These are phyloP conservation scores for Kuraishia ogatae DNA, from an alignment of 805 yeast genomes.

Conservation along the genomic window DNA sequence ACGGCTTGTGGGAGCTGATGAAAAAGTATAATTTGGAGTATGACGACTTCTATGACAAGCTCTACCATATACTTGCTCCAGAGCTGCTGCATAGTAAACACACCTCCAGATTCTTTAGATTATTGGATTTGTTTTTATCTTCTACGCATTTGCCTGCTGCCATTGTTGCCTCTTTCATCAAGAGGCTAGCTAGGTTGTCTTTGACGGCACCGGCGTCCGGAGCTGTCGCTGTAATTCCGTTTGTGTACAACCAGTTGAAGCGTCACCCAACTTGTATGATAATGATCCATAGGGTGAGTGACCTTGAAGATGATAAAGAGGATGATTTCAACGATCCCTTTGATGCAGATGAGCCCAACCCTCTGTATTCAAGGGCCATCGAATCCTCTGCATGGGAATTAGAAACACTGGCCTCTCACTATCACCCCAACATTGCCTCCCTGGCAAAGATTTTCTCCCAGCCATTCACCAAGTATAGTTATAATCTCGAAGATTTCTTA, in stretches of 20 bases:
- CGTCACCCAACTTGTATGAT: constrained; percentile 94
- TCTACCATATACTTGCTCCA: constrained; percentile 74
- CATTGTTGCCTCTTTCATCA: constrained; percentile 83
- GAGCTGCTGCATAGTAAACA: constrained; percentile 68
- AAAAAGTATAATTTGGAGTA: constrained; percentile 77
- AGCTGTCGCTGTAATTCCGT: constrained; percentile 80
- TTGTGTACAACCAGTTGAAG: constrained; percentile 79
- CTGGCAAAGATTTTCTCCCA: constrained; percentile 82
- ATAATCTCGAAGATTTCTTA: constrained; percentile 88
- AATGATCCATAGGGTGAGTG: constrained; percentile 54
- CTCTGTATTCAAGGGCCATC: constrained; percentile 70
- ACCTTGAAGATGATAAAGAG: constrained; percentile 17
- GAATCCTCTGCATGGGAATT: constrained; percentile 91
- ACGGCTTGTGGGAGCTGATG: constrained; percentile 83
- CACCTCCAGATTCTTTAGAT: constrained; percentile 79
- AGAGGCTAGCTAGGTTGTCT: constrained; percentile 66
- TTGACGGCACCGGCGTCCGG: constrained; percentile 83
- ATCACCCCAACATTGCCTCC: constrained; percentile 93
- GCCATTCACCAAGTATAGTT: constrained; percentile 77
- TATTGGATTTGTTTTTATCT: constrained; percentile 76
- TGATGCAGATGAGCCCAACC: constrained; percentile 56
- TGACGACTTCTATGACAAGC: constrained; percentile 79
- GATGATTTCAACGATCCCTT: constrained; percentile 49
- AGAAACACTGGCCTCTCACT: constrained; percentile 65
- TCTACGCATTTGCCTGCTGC: constrained; percentile 83